Evolutionary conservation across 345 rosid genomes (phyloP).

Genomic region (Hypericum perforatum): DNA sequence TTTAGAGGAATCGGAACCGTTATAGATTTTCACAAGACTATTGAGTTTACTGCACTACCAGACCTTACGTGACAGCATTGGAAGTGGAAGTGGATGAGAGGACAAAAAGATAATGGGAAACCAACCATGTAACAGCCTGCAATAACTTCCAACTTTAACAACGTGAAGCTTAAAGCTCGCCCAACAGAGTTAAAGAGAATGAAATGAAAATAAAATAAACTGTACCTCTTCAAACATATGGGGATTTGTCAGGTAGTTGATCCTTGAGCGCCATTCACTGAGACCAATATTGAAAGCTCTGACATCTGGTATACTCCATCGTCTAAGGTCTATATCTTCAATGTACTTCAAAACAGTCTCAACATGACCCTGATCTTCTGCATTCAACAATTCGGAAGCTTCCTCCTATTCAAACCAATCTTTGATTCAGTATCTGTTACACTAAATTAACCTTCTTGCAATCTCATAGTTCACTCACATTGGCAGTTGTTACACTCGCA

Average conservation of each 20-base stretch:
- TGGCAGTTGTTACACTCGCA: slow-evolving; percentile 14
- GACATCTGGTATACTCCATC: slow-evolving; percentile 54
- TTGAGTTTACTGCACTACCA: too few relatives aligned
- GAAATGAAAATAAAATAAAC: not conserved
- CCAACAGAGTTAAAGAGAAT: not conserved
- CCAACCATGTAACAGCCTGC: too few relatives aligned
- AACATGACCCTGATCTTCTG: slow-evolving; percentile 31
- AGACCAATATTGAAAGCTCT: slow-evolving; percentile 52
- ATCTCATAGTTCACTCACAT: slow-evolving; percentile 31
- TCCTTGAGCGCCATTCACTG: slow-evolving; percentile 50
- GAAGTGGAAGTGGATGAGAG: too few relatives aligned
- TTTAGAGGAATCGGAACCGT: too few relatives aligned
- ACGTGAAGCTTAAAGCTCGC: slow-evolving; percentile 7
- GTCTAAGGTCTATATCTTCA: slow-evolving; percentile 68
- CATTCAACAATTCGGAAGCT: slow-evolving; percentile 28
- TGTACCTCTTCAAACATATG: slow-evolving; percentile 58
- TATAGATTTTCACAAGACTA: too few relatives aligned
- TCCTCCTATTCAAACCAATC: slow-evolving; percentile 19
- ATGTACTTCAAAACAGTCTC: slow-evolving; percentile 53
- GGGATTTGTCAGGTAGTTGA: slow-evolving; percentile 66
- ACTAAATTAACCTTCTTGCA: slow-evolving; percentile 1
- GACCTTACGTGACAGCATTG: too few relatives aligned
- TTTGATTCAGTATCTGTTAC: not conserved
- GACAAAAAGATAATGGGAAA: too few relatives aligned
- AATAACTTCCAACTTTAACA: slow-evolving; percentile 5